A percentile compares a stretch with the other conserved stretches of the same genome.
phyloP scores from a whole-genome alignment of 2,329 filamentous ascomycete species.

The Fusarium coicis region DNA sequence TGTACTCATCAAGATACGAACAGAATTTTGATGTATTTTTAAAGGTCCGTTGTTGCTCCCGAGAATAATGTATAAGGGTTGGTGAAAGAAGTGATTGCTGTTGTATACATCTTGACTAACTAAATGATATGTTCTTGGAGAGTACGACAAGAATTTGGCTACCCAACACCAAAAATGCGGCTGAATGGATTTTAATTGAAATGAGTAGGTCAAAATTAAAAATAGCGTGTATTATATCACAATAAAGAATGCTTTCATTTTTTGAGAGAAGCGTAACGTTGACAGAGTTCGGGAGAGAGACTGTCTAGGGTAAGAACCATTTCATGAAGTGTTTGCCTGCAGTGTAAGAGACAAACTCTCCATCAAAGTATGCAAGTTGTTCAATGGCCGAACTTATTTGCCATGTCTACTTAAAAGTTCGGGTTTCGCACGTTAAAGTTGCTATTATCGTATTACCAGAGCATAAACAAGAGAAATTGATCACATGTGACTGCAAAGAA shows the following conservation, averaged over 20 bases:
- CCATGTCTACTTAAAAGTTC: rapidly evolving
- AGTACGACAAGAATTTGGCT: rapidly evolving
- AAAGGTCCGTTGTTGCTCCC: background rate
- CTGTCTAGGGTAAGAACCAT: background rate
- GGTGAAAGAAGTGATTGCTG: rapidly evolving
- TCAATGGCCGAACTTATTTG: too few relatives aligned
- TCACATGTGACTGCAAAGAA: background rate
- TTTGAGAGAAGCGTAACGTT: too few relatives aligned
- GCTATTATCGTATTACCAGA: too few relatives aligned
- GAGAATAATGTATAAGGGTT: background rate
- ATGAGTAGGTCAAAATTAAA: rapidly evolving
- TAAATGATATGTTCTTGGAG: rapidly evolving
- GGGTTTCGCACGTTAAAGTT: rapidly evolving
- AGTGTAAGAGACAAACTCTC: too few relatives aligned
- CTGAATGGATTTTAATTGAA: too few relatives aligned
- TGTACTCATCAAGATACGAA: rapidly evolving
- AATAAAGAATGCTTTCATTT: background rate
- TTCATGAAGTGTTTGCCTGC: background rate
- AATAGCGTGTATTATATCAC: rapidly evolving
- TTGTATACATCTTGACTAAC: rapidly evolving
- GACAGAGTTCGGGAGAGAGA: too few relatives aligned
- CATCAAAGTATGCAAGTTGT: too few relatives aligned
- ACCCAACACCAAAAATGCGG: background rate
- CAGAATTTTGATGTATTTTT: rapidly evolving
- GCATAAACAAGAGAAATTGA: too few relatives aligned